Base-by-base conservation (phyloP, 768 basidiomycete genomes). In the Leccinum longicurvipes region DNA sequence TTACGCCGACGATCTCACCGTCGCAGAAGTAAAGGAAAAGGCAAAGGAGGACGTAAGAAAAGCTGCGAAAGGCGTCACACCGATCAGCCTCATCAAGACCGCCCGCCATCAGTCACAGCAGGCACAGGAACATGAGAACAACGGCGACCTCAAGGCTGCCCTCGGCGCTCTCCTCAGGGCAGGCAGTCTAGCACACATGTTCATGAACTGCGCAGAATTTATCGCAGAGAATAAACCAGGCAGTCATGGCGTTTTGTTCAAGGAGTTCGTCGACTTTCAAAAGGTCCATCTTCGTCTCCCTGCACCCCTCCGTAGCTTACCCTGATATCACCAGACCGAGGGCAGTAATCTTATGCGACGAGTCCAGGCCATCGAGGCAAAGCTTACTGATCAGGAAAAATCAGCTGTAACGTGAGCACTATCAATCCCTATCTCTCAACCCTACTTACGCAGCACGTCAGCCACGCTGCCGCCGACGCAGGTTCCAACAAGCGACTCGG, bases 211-310 rank as follows among this genome's bases (percentile, higher is more conserved):
- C 15, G 56, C 76, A 9, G 87, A 89, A 63, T 83, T 84, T 67
- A 72, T 68, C 53, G 64, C 73, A 21, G 82, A 82, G 57, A 78
- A 77, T 61, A 67, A 68, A 46, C 74, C 73, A 34, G 80, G 78
- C 41, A 81, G 78, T 57, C 77, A 77, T 55, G 83, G 83, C 15
- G 72, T 79, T 32, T 68, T 89, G 47, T 78, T 79, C 70, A 83
- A 80, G 70, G 87, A 89, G 61, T 78, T 89, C 53, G 63, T 75
- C 42, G 82, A 84, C 23, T 88, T 90, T 57, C 76, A 84, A 62
- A 77, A 82, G 76, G 89, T 91, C 63, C 29, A 79, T 74, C 46
- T 41, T 55, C 57, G 17, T 59, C 36, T 63, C 47, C 14, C 50
- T 55, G 50, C 21, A 34, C 17, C 48, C 51, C 36, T 52, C 31